Evolutionary conservation across 2,329 filamentous ascomycete species (phyloP).

Genomic region (Onygena corvina): DNA sequence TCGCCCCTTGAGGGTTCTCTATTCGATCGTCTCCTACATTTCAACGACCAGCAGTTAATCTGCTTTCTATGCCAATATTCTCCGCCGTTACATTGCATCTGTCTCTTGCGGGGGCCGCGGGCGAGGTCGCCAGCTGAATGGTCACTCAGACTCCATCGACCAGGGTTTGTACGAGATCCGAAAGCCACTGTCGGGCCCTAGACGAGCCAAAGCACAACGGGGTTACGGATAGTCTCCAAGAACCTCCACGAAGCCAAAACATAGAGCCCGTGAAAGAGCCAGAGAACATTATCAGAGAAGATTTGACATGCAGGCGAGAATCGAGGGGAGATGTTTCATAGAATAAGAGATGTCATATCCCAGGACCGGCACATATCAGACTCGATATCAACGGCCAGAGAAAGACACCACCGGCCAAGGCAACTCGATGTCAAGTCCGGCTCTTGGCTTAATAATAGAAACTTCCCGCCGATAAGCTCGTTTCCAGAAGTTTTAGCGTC

Average conservation of each 20-base stretch:
- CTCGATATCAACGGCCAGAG: no score
- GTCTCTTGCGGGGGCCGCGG: background rate
- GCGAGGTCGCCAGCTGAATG: background rate
- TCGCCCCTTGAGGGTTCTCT: no score
- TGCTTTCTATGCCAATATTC: background rate
- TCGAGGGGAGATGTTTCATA: no score
- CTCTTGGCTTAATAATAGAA: constrained; percentile 6
- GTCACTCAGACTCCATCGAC: background rate
- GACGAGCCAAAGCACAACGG: background rate
- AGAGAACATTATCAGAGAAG: no score
- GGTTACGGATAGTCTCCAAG: no score
- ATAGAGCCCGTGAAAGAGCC: no score
- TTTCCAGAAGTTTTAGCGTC: background rate
- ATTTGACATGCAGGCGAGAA: no score
- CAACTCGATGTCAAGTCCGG: no score
- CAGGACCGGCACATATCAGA: no score
- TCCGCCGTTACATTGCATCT: constrained; percentile 3
- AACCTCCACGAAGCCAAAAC: no score
- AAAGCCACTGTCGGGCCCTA: background rate
- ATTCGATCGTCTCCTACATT: background rate
- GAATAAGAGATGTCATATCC: no score
- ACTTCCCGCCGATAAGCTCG: constrained; percentile 3
- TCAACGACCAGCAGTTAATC: background rate
- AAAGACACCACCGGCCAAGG: no score
- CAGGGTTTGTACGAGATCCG: constrained; percentile 4